These are phyloP conservation scores for Selaginella moellendorffii DNA, from an alignment of 75 land plant genomes.

Conservation along the genomic window DNA sequence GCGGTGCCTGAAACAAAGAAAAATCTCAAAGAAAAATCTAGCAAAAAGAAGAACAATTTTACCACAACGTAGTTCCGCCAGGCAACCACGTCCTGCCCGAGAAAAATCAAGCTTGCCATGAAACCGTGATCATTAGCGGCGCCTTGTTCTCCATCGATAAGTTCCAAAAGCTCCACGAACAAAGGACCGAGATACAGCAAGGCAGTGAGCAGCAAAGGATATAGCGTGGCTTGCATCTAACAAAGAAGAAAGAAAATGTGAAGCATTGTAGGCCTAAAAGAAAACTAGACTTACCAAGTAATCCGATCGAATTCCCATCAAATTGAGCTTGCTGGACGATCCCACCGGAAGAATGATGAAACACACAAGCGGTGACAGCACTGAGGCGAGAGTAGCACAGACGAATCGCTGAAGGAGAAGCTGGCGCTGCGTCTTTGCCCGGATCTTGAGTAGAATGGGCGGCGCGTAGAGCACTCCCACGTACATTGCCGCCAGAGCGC, in stretches of 20 bases:
- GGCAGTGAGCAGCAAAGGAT: slow-evolving; percentile 68
- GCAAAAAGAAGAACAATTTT: neutral
- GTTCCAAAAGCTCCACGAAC: slow-evolving; percentile 23
- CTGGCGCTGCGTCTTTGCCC: slow-evolving; percentile 30
- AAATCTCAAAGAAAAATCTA: neutral
- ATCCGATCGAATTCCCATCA: neutral
- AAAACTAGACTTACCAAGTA: neutral
- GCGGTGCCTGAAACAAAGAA: slow-evolving; percentile 51
- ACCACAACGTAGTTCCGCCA: slow-evolving; percentile 94
- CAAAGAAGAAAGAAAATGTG: neutral
- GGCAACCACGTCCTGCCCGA: slow-evolving; percentile 29
- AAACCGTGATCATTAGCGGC: neutral
- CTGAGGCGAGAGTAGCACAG: slow-evolving; percentile 48
- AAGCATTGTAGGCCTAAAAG: neutral
- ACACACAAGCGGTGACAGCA: slow-evolving; percentile 27
- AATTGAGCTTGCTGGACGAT: neutral
- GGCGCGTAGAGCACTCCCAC: slow-evolving; percentile 74
- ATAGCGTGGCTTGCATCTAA: slow-evolving; percentile 68
- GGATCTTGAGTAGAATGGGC: slow-evolving; percentile 43
- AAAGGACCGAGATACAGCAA: slow-evolving; percentile 71
- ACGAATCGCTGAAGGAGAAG: slow-evolving; percentile 59
- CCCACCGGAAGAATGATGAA: slow-evolving; percentile 42
- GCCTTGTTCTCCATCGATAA: slow-evolving; percentile 18
- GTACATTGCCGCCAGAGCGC: slow-evolving; percentile 51
- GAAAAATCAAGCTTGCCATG: neutral